Evolutionary conservation across 208 protist species (phyloP), one percentile per base, ranked within the genome.

Genomic region (Angomonas deanei): DNA sequence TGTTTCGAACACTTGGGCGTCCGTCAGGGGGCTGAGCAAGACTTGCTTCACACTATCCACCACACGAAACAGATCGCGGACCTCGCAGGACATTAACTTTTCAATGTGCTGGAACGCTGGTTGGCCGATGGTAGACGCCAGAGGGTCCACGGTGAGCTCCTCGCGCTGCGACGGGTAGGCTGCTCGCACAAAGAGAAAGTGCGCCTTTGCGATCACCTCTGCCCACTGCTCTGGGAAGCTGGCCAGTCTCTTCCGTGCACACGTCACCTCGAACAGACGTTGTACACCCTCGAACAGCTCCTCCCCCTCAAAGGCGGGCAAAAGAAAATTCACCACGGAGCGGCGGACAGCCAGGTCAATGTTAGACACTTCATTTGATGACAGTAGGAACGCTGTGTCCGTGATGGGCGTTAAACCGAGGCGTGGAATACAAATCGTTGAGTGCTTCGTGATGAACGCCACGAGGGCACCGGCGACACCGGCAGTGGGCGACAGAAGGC

Each of bases 351-450:
- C 62, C 21, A 61, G 55, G 50, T 64, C 70, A 53, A 42, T 59
- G 2, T 48, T 8, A 33, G 55, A 61, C 11, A 48, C 15, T 23
- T 17, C n/a, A 8, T 75, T 62, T 31, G 73, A 60, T 17, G 55
- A 60, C 17, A 60, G 72, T 8, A 80, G 70, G 57, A 89, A 95
- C 2, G 84, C 77, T 55, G 91, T 70, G 66, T 92, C 86, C 0
- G 72, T 60, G 23, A 76, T 64, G 3, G 73, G 76, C 5, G 86
- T 48, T 28, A 77, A 84, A 1, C 88, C 88, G n/a, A 59, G n/a
- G n/a, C 70, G 62, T 13, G 82, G 77, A 27, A 70, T 74, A 56
- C 73, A 85, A 46, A 95, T 76, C 5, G 81, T 81, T 11, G 59
- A 52, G 60, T 82, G 80, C 56, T 81, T 80, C 36, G 82, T 64